Base-by-base conservation (phyloP, 768 basidiomycete genomes). In the Suillus tomentosus region DNA sequence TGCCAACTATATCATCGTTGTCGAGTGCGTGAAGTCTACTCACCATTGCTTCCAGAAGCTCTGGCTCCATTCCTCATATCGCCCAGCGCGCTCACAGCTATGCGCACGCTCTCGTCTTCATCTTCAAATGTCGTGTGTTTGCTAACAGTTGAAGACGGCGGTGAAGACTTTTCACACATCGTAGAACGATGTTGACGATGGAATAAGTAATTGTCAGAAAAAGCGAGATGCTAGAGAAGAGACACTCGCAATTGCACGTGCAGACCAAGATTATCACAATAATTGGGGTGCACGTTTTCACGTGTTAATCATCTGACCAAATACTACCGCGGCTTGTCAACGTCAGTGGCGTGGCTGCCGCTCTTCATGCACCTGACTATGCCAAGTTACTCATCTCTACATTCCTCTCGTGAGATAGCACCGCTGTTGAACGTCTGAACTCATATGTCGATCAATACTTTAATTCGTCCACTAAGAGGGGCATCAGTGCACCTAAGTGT, bases 101-200 rank as follows among this genome's bases (percentile, higher is more conserved):
- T 94, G 60, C 87, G 83, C 0, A 92, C 90, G 69, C 85, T 87
- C 75, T 92, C 91, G 67, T 92, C 91, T 63, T 90, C 83, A 70
- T 81, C 79, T 59, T 82, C 81, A 68, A 84, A 77, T 2, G 71
- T 15, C 14, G 22, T 60, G 15, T 42, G 40, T 15, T 59, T 55
- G n/a, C 59, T 60, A 10, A 65, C 53, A 3, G 67, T 34, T 37
- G 61, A 31, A 8, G 70, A 65, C 34, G 74, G 50, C 1, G 71
- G 54, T 3, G 69, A 54, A 11, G 67, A 58, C 3, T 65, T 24
- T n/a, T 53, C 24, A 37, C 63, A 1, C 72, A 73, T 74, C n/a
- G 60, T 67, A 8, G 13, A 47, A 5, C 43, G n/a, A 55, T 31
- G 40, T 65, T 55, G 64, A 47, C 9, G 45, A 50, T 53, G 36